phyloP scores from a whole-genome alignment of 139 green algal genomes.

The Chlamydomonas sphaeroides region DNA sequence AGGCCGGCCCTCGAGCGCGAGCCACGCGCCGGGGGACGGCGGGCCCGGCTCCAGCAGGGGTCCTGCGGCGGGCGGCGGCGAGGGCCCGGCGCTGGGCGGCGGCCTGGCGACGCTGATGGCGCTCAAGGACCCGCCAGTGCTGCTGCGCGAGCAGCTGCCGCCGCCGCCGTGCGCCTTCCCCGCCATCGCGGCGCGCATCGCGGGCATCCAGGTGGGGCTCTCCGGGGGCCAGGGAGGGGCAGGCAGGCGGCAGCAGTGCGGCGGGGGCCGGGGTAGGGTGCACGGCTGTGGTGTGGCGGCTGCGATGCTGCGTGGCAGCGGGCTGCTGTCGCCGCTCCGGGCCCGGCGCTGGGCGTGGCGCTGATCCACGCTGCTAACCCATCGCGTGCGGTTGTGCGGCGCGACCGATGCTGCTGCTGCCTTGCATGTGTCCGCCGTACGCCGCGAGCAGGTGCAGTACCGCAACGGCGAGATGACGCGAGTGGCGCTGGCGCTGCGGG shows the following conservation, averaged over 20 bases:
- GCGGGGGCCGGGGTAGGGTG: too few relatives aligned
- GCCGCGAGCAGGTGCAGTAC: conserved; percentile 34
- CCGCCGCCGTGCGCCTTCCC: conserved; percentile 18
- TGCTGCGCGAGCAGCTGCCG: conserved; percentile 30
- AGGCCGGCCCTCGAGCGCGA: not conserved
- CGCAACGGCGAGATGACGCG: conserved; percentile 31
- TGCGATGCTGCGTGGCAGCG: too few relatives aligned
- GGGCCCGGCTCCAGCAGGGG: not conserved
- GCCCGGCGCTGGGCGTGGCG: too few relatives aligned
- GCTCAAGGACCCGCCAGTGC: conserved; percentile 12
- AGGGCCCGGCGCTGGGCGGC: not conserved
- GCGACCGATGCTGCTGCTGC: too few relatives aligned
- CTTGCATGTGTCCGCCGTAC: too few relatives aligned
- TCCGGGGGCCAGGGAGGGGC: too few relatives aligned
- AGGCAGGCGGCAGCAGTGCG: too few relatives aligned
- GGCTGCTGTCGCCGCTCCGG: too few relatives aligned
- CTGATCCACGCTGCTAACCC: too few relatives aligned
- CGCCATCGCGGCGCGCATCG: conserved; percentile 23
- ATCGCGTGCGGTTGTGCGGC: too few relatives aligned
- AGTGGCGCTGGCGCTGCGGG: conserved; percentile 10
- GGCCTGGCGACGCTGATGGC: not conserved
- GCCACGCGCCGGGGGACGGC: not conserved
- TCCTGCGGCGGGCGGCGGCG: not conserved
- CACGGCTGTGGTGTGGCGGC: too few relatives aligned
- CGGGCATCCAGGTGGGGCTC: conserved; percentile 5